Conservation (phyloP, 306 rosid species). For the Adenanthera pavonina region DNA sequence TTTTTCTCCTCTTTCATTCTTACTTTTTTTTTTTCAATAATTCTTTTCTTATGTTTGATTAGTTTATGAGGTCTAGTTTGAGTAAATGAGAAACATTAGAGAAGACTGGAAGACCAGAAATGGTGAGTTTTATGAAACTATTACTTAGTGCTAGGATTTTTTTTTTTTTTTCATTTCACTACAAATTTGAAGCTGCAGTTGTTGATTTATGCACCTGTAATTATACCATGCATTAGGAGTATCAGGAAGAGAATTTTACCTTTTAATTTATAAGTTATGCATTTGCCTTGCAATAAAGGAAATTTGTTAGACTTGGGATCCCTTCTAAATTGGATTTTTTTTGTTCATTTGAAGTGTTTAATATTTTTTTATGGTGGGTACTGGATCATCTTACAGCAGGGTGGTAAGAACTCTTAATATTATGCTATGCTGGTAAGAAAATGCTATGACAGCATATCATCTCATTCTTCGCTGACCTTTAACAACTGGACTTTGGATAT, state of each 20-base stretch:
- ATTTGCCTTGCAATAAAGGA: slow-evolving; percentile 45
- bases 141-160: neutral
- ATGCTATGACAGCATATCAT: slow-evolving; percentile 67
- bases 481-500: slow-evolving; percentile 55
- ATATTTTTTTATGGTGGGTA: slow-evolving; percentile 58
- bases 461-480: slow-evolving; percentile 57
- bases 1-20: neutral
- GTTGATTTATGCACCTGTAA: slow-evolving; percentile 31
- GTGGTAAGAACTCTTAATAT: slow-evolving; percentile 52
- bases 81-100: neutral
- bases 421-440: slow-evolving; percentile 58
- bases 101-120: slow-evolving; percentile 13
- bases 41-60: neutral
- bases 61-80: slow-evolving; percentile 6
- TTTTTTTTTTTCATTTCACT: neutral
- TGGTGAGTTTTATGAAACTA: neutral
- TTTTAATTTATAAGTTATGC: slow-evolving; percentile 36
- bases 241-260: neutral
- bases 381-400: slow-evolving; percentile 75
- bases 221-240: slow-evolving; percentile 31
- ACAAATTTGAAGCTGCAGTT: slow-evolving; percentile 19
- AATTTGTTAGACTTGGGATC: slow-evolving; percentile 54
- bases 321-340: slow-evolving; percentile 51
- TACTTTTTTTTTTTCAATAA: neutral
- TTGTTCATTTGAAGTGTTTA: slow-evolving; percentile 47